Evolutionary conservation across 1,284 basidiomycete species (phyloP).

Genomic region (Lentinula novae-zelandiae): DNA sequence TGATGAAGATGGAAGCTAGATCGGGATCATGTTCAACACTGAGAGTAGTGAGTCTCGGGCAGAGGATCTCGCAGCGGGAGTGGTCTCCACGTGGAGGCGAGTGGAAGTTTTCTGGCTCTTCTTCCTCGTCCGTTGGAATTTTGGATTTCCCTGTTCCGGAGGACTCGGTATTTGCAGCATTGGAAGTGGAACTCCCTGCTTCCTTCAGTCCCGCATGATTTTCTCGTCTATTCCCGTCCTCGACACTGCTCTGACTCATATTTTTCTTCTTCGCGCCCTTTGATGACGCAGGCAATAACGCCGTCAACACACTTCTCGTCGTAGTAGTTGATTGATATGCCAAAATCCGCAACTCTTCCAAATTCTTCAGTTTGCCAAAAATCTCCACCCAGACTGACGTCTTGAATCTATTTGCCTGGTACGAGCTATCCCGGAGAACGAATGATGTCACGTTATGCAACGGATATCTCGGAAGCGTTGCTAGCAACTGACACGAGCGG

Average conservation of each 20-base stretch:
- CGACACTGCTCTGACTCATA: too few species aligned
- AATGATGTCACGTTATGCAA: conserved; percentile 2
- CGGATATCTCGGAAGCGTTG: conserved; percentile 2
- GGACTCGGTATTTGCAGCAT: background rate
- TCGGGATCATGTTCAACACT: conserved; percentile 9
- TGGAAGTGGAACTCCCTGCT: background rate
- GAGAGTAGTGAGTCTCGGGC: conserved; percentile 5
- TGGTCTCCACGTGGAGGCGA: background rate
- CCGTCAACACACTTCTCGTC: conserved; percentile 10
- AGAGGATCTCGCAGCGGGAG: conserved; percentile 1
- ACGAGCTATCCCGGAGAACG: conserved; percentile 8
- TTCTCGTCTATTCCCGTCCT: background rate
- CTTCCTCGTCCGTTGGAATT: background rate
- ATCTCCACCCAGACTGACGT: conserved; percentile 9
- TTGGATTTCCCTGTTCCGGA: background rate
- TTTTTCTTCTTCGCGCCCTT: background rate
- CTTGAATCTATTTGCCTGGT: conserved; percentile 5
- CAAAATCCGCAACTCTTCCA: conserved; percentile 9
- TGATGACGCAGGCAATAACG: background rate
- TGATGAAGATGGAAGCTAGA: conserved; percentile 5
- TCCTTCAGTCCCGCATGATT: background rate
- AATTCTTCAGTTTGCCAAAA: background rate
- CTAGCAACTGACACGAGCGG: background rate
- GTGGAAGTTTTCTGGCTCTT: background rate
- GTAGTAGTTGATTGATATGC: conserved; percentile 7